Evolutionary conservation across 768 basidiomycete genomes (phyloP), one percentile per base, ranked within the genome.

Genomic region (Lactarius tabidus): DNA sequence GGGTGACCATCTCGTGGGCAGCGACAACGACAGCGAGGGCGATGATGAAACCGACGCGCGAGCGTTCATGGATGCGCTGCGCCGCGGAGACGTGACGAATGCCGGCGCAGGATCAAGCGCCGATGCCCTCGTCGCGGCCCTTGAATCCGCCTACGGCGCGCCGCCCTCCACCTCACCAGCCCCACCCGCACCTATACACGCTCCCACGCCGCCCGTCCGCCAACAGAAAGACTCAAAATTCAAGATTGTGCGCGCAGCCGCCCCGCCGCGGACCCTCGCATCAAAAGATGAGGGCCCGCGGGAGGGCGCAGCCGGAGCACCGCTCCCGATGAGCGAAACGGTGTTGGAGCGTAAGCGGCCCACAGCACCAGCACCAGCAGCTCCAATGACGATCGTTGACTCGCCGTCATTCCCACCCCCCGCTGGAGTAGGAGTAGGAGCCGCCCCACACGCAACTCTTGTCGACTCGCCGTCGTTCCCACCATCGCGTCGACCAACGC

Each of bases 21-120:
- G 71, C 14, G 74, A 73, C 1, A 73, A 72, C 60, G 75, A 76
- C 10, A 72, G 73, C 58, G 76, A 73, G 31, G 70, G 66, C 17
- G 74, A 74, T 7, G 56, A 59, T 2, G 70, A 70, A 33, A 67
- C 71, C 6, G 69, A 69, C 15, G 55, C 64, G 14, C 62, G 59
- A 57, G 72, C 57, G 26, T 67, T 77, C 57, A 59, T 74, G 54
- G 71, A 74, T 7, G 65, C 73, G 38, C 60, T 77, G 53, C 67
- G 66, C 8, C 69, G 68, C 26, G 75, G 76, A 23, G 72, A 75
- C 15, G 70, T 75, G 18, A 72, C 69, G 12, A 77, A 77, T 57
- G 68, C 70, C 7, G 76, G 77, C 1, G 73, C 74, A 10, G 63
- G 52, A 57, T 52, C 41, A 53, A 66, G 65, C 39, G 26, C 67